phyloP scores from a whole-genome alignment of 495 filamentous ascomycete species.

The Penicillium samsonianum region DNA sequence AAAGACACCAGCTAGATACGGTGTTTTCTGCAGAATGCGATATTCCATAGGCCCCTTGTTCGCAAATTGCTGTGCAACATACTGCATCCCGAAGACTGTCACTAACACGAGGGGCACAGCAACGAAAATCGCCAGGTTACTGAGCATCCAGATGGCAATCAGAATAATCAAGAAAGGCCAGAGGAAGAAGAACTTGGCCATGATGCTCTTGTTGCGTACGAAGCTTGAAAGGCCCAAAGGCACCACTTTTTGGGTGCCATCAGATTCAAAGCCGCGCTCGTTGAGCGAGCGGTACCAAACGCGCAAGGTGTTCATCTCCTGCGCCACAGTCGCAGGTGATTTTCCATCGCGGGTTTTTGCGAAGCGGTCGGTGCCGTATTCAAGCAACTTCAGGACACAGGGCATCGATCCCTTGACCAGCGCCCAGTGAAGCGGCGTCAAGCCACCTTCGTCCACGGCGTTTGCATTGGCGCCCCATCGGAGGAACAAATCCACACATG shows the following conservation, averaged over 20 bases:
- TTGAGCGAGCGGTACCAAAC: slow-evolving; percentile 82
- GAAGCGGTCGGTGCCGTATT: slow-evolving; percentile 92
- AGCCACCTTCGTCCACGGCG: slow-evolving; percentile 83
- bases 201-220: slow-evolving; percentile 73
- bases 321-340: slow-evolving; percentile 76
- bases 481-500: slow-evolving; percentile 88
- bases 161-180: slow-evolving; percentile 81
- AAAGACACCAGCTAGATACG: slow-evolving; percentile 92
- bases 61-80: slow-evolving; percentile 71
- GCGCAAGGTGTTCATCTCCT: slow-evolving; percentile 82
- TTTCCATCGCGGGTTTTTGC: slow-evolving; percentile 84
- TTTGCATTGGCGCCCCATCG: slow-evolving; percentile 95
- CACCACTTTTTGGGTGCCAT: slow-evolving; percentile 67
- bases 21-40: slow-evolving; percentile 84
- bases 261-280: slow-evolving; percentile 80
- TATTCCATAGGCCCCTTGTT: slow-evolving; percentile 82
- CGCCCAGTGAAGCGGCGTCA: slow-evolving; percentile 95
- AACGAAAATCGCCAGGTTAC: slow-evolving; percentile 70
- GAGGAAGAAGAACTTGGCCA: slow-evolving; percentile 87
- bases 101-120: slow-evolving; percentile 70
- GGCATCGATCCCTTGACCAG: slow-evolving; percentile 84
- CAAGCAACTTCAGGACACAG: slow-evolving; percentile 87
- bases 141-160: slow-evolving; percentile 67
- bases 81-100: slow-evolving; percentile 72
- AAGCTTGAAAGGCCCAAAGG: slow-evolving; percentile 50